These are phyloP conservation scores for Trichophaea hybrida DNA, from an alignment of 2,329 filamentous ascomycete genomes.

Conservation along the genomic window DNA sequence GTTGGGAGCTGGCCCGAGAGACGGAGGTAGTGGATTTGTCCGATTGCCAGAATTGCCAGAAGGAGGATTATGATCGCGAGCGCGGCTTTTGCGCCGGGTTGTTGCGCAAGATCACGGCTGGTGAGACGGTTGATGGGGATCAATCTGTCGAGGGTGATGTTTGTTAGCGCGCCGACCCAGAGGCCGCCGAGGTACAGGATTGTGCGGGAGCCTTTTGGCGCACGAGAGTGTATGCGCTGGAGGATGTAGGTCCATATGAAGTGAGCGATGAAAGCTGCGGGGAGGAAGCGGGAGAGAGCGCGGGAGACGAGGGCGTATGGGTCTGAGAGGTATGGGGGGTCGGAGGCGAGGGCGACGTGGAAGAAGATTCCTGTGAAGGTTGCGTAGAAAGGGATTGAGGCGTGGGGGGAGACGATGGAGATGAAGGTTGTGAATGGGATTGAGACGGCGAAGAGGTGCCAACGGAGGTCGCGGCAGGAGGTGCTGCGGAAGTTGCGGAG, in stretches of 20 bases:
- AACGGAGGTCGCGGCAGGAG: conserved; percentile 50
- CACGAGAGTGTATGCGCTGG: conserved; percentile 41
- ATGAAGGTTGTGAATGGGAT: conserved; percentile 63
- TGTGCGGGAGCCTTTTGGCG: conserved; percentile 59
- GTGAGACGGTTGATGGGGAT: conserved; percentile 92
- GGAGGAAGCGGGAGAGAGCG: conserved; percentile 67
- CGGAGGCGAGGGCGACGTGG: conserved; percentile 78
- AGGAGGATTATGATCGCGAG: conserved; percentile 61
- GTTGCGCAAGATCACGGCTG: conserved; percentile 70
- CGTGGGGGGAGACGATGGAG: conserved; percentile 65
- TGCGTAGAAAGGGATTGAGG: conserved; percentile 64
- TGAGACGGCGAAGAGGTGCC: conserved; percentile 70
- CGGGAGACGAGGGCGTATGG: conserved; percentile 61
- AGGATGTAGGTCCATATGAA: conserved; percentile 78
- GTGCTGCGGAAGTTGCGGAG: conserved; percentile 51
- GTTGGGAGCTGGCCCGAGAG: conserved; percentile 65
- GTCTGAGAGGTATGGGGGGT: conserved; percentile 57
- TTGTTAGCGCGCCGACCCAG: conserved; percentile 84
- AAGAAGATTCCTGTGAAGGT: conserved; percentile 72
- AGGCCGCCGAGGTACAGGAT: conserved; percentile 77
- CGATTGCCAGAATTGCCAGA: conserved; percentile 51
- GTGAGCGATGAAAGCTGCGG: conserved; percentile 73
- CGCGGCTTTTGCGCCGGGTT: conserved; percentile 76
- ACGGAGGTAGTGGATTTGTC: conserved; percentile 74
- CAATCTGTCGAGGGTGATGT: conserved; percentile 76